These are phyloP conservation scores for Tremella mesenterica DNA, from an alignment of 768 basidiomycete genomes.

Conservation along the genomic window DNA sequence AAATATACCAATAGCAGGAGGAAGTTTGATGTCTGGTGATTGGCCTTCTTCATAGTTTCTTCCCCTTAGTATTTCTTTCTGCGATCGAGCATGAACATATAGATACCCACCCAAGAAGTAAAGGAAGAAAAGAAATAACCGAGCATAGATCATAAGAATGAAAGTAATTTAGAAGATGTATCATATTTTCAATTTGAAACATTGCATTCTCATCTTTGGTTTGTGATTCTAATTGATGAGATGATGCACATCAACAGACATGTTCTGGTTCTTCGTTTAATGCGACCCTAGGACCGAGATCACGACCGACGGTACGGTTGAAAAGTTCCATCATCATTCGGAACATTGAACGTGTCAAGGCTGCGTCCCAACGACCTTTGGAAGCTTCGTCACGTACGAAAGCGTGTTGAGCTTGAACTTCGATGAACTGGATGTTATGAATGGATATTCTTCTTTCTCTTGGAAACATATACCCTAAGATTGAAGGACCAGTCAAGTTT, in stretches of 20 bases:
- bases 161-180: no score
- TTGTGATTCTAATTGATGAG: no score
- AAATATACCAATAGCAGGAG: no score
- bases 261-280: constrained; percentile 57
- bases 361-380: constrained; percentile 94
- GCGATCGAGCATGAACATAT: no score
- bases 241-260: constrained; percentile 53
- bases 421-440: constrained; percentile 58
- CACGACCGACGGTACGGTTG: constrained; percentile 73
- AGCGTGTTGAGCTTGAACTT: constrained; percentile 95
- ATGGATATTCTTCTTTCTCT: background rate
- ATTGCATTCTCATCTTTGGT: no score
- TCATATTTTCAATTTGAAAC: no score
- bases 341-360: constrained; percentile 70
- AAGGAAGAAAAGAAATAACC: no score
- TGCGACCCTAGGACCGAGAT: constrained; percentile 62
- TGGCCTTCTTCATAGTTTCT: no score
- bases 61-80: no score
- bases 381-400: constrained; percentile 87
- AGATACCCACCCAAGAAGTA: no score
- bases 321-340: constrained; percentile 88
- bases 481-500: background rate
- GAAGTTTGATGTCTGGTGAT: no score
- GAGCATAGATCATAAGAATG: no score
- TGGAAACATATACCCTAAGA: background rate